Evolutionary conservation across 768 basidiomycete species (phyloP), one percentile per base, ranked within the genome.

Genomic region (Pleurotus pulmonarius): DNA sequence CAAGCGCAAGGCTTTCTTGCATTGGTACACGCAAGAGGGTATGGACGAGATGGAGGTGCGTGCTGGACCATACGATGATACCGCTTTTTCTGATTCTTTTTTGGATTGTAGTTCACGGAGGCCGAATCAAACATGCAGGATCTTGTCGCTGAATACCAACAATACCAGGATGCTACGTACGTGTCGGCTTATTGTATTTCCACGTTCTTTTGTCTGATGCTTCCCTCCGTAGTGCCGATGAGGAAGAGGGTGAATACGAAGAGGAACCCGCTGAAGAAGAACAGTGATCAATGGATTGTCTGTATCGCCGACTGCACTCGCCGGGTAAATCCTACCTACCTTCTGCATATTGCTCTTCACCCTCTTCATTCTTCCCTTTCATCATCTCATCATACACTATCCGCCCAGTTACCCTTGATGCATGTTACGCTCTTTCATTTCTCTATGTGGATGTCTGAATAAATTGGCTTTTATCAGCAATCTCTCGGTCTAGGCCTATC

Each of bases 51-150:
- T 94, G 92, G 92, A 94, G 80, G 82, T 82, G 51, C 45, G 78
- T 69, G 2, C n/a, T 38, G 46, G 46, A 13, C 25, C 8, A 39
- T 44, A 16, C 37, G 3, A 16, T 25, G 18, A 24, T 37, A 29
- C 3, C 34, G 34, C 48, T 44, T 16, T n/a, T 49, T 59, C 43
- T 18, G 54, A 62, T 22, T 53, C 7, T 9, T 12, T 16, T 3
- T 24, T 22, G 34, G 16, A 48, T 60, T 62, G 11, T 63, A 86
- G 83, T 94, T 98, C 83, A 95, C 96, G 60, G 96, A 98, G 74
- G 96, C 95, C 56, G 95, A 98, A 76, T 94, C 92, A 61, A 98
- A 98, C 84, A 94, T 98, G 94, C 94, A 97, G 71, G 96, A 98
- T 78, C 80, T 98, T 61, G 92, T 98, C 59, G 93, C 94, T 51